Evolutionary conservation across 164 flowering plant genomes (phyloP), one percentile per base, ranked within the genome.

Genomic region (Aristolochia californica): DNA sequence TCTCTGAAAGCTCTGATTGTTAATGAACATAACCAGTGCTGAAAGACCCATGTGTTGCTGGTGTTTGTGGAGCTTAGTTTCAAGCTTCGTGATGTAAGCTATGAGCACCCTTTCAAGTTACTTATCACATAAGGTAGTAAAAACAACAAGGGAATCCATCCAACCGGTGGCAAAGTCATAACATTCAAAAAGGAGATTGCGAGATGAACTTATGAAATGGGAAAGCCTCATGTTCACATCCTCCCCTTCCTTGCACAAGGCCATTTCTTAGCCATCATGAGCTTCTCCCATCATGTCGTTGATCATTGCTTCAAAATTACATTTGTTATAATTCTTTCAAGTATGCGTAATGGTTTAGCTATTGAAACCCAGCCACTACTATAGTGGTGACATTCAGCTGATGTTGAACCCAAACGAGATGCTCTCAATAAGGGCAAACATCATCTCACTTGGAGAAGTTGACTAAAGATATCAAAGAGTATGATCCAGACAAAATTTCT

Each of bases 191-290:
- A 1, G 7, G 7, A 28, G 2, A 2, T 28, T 2, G 2, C 7
- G 30, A 7, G 7, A 7, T 2, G 7, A 34, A 34, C 10, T 34
- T 12, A 12, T 7, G 40, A 34, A 7, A 59, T 59, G 62, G 62
- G 43, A 22, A 27, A 47, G 44, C 55, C 62, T 8, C 62, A 47
- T 21, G 45, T 50, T 47, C 24, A 48, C 5, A 55, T 49, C 40
- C 27, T 59, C 54, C 53, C 55, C 20, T 59, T 24, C 54, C 62
- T 55, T 18, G 55, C 55, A 4, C 62, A 59, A 47, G 62, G 62
- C 45, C 62, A 59, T 38, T 70, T 70, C 24, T 52, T 55, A 49
- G 72, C 77, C 18, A 62, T 74, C 44, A 65, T 74, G 68, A 66
- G 60, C 28, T 28, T 70, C 15, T 65, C 69, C 5, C 50, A 17